phyloP scores from a whole-genome alignment of 2,329 filamentous ascomycete species.

The Ophiognomonia clavigignenti-juglandacearum region DNA sequence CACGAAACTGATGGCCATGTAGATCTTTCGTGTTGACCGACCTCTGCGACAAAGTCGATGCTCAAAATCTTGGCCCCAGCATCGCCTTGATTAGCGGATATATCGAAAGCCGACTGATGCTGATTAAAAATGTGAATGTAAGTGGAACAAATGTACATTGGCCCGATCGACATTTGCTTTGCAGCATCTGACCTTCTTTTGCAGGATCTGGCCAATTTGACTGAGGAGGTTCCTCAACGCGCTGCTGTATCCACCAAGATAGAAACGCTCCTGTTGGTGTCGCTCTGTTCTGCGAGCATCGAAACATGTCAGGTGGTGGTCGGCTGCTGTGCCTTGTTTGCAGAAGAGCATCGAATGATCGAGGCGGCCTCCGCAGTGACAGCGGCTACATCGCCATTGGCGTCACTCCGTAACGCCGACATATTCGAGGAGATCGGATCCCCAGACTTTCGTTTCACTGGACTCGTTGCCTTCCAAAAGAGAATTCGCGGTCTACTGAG shows the following conservation, averaged over 20 bases:
- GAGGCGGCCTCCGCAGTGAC: conserved; percentile 42
- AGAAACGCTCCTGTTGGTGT: conserved; percentile 59
- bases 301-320: conserved; percentile 62
- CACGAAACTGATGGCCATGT: conserved; percentile 3
- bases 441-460: conserved; percentile 60
- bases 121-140: conserved; percentile 38
- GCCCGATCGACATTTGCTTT: no score
- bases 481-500: conserved; percentile 55
- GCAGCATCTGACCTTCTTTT: no score
- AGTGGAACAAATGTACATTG: no score
- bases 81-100: conserved; percentile 50
- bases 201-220: conserved; percentile 52
- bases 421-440: conserved; percentile 60
- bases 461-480: conserved; percentile 66
- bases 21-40: conserved; percentile 41
- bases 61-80: conserved; percentile 37
- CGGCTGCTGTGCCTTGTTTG: conserved; percentile 54
- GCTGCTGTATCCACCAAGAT: conserved; percentile 48
- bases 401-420: conserved; percentile 55
- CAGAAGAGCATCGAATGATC: conserved; percentile 56
- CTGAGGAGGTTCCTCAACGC: conserved; percentile 51
- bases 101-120: conserved; percentile 47
- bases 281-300: conserved; percentile 61
- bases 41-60: conserved; percentile 44
- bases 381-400: conserved; percentile 38